phyloP scores from a whole-genome alignment of 1,284 basidiomycete species.

The Pascua sp. region DNA sequence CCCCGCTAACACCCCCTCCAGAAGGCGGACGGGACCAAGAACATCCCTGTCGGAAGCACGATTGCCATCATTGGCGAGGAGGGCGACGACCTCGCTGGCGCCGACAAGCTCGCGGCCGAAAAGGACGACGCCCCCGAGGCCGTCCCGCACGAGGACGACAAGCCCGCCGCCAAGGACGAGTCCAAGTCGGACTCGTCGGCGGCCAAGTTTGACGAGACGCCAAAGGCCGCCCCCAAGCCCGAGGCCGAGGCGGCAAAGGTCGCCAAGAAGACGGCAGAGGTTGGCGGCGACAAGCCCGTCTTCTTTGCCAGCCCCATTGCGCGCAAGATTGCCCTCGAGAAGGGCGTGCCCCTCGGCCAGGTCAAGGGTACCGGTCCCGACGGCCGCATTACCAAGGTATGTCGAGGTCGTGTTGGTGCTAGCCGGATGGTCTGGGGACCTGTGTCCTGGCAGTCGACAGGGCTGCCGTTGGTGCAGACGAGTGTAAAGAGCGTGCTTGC shows the following conservation, averaged over 20 bases:
- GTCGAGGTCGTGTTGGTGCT: constrained; percentile 10
- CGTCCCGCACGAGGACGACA: constrained; percentile 46
- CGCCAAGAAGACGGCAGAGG: constrained; percentile 2
- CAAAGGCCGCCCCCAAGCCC: constrained; percentile 47
- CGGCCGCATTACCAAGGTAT: constrained; percentile 84
- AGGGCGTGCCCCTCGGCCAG: constrained; percentile 84
- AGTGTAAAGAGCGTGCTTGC: too few relatives aligned
- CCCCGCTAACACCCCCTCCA: background rate
- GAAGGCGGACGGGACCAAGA: constrained; percentile 73
- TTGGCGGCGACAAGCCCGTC: constrained; percentile 54
- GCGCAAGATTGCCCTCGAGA: constrained; percentile 93
- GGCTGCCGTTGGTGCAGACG: too few relatives aligned
- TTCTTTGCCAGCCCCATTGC: constrained; percentile 95
- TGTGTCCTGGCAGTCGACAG: too few relatives aligned
- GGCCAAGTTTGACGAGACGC: constrained; percentile 51
- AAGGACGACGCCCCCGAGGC: constrained; percentile 9
- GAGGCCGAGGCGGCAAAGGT: constrained; percentile 22
- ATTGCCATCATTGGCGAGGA: constrained; percentile 91
- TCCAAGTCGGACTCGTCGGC: constrained; percentile 22
- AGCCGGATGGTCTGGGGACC: too few relatives aligned
- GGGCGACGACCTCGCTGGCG: constrained; percentile 85
- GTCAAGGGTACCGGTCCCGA: constrained; percentile 92
- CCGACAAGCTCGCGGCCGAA: constrained; percentile 70
- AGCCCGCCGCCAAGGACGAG: constrained; percentile 23
- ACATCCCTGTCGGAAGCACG: constrained; percentile 74